Conservation (phyloP, 495 filamentous ascomycete genomes). For the Parathielavia hyrcaniae region DNA sequence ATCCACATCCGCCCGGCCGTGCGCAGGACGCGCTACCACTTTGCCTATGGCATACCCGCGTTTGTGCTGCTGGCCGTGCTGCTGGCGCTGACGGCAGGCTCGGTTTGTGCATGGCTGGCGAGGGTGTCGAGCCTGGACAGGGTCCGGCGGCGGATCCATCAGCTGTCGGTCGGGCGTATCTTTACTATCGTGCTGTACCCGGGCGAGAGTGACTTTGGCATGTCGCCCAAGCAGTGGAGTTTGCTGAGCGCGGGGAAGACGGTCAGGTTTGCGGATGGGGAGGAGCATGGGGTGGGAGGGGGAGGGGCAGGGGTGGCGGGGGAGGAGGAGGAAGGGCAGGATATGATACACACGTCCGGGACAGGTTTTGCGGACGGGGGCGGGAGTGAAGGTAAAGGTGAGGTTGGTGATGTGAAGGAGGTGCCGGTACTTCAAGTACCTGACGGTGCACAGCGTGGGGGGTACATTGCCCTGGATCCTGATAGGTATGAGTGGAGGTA, state of each 20-base stretch:
- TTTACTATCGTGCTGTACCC: conserved; percentile 27
- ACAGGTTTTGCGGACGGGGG: no score
- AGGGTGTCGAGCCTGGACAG: conserved; percentile 9
- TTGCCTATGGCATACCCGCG: conserved; percentile 35
- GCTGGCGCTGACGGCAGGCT: conserved; percentile 9
- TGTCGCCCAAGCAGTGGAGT: conserved; percentile 13
- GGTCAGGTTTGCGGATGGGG: conserved; percentile 1
- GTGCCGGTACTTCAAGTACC: no score
- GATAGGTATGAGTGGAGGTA: no score
- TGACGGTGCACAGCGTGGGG: no score
- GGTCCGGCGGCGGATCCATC: conserved; percentile 17
- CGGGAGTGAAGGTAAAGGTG: no score
- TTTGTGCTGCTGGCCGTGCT: conserved; percentile 19
- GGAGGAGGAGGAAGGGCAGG: neutral
- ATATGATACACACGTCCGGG: no score
- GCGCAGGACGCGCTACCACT: conserved; percentile 29
- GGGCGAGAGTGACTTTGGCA: neutral
- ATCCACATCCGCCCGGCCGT: conserved; percentile 28
- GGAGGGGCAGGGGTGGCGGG: neutral
- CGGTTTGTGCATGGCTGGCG: conserved; percentile 1
- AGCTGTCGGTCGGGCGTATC: conserved; percentile 25
- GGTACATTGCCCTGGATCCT: no score
- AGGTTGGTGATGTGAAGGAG: no score
- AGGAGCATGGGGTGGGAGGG: neutral
- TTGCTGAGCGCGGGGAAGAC: conserved; percentile 9